Base-by-base conservation (phyloP, 2,329 filamentous ascomycete species). In the Cladophialophora immunda region DNA sequence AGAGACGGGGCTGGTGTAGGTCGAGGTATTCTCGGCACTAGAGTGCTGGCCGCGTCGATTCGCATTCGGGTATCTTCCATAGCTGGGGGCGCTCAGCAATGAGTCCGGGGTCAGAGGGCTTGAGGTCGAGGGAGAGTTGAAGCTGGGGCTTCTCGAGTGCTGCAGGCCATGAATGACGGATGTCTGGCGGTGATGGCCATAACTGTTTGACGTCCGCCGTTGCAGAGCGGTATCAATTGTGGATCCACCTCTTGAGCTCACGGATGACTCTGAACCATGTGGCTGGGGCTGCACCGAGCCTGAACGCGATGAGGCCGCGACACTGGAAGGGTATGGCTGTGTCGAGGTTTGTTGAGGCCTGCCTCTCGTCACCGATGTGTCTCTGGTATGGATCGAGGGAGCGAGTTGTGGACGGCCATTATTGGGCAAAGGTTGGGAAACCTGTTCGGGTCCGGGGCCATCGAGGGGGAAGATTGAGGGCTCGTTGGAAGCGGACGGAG, bases 91-190 rank as follows among this genome's bases (percentile, higher is more conserved):
- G 41, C 62, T 64, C 32, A 71, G 65, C 22, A 70, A 47, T n/a
- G 71, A 70, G 15, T 74, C 72, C 17, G 72, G 72, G 9, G 68
- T 73, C 74, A 97, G 84, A 66, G 94, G 94, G 78, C 92, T 97
- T 30, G 90, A 81, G 52, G 83, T 90, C 38, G 90, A 87, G 64
- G 91, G 88, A 77, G 92, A 93, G 71, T 89, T 88, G 75, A 91
- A 88, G 81, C 94, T 97, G 73, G 93, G 91, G 85, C 96, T 97
- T 80, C 94, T 83, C 64, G 87, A 91, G 80, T 99, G 95, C 78
- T 97, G 94, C 72, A 97, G 79, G 62, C 95, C 94, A 87, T 98
- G 92, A 65, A 98, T 94, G 73, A 98, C 97, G 57, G 94, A 98
- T 0, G 94, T 97, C 81, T 99, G 93, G 63, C 95, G 90, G 80